A percentile compares a stretch with the other conserved stretches of the same genome.
Evolutionary conservation across 2,329 filamentous ascomycete genomes (phyloP).

Genomic region (Trichoderma afroharzianum): DNA sequence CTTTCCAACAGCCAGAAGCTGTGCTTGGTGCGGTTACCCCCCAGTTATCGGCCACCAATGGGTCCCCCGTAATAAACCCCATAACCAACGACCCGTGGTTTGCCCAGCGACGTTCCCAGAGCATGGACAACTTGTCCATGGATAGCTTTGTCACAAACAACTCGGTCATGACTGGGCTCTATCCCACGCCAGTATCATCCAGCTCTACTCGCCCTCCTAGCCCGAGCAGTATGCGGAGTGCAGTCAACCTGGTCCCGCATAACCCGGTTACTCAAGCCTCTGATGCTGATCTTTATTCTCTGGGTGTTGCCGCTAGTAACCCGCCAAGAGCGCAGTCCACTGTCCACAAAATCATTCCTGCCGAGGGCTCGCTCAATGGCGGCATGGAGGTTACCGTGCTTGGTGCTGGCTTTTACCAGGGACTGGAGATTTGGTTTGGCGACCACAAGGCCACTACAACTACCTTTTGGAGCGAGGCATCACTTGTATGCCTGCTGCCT

Average conservation of each 20-base stretch:
- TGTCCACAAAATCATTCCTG: constrained; percentile 80
- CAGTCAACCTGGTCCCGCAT: constrained; percentile 40
- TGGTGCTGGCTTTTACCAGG: constrained; percentile 74
- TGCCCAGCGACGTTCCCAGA: constrained; percentile 55
- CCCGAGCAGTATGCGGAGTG: constrained; percentile 53
- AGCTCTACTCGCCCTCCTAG: constrained; percentile 77
- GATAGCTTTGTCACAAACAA: not conserved
- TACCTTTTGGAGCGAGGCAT: constrained; percentile 75
- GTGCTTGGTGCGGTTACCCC: constrained; percentile 43
- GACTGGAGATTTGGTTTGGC: constrained; percentile 81
- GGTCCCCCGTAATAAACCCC: constrained; percentile 61
- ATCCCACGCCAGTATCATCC: constrained; percentile 67
- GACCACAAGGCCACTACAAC: constrained; percentile 62
- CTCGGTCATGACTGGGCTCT: constrained; percentile 56
- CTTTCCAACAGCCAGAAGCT: constrained; percentile 44
- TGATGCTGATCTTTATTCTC: constrained; percentile 46
- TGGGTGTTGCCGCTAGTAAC: constrained; percentile 45
- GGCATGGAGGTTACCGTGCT: constrained; percentile 85
- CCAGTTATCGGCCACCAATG: constrained; percentile 46
- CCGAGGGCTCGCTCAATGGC: constrained; percentile 75
- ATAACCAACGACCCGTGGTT: constrained; percentile 58
- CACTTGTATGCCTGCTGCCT: constrained; percentile 75
- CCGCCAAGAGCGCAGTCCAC: constrained; percentile 49
- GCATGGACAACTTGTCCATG: constrained; percentile 55
- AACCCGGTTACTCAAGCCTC: constrained; percentile 47